A percentile compares a stretch with the other conserved stretches of the same genome.
phyloP scores from a whole-genome alignment of 257 asterid genomes.

The Euphrasia confusa region DNA sequence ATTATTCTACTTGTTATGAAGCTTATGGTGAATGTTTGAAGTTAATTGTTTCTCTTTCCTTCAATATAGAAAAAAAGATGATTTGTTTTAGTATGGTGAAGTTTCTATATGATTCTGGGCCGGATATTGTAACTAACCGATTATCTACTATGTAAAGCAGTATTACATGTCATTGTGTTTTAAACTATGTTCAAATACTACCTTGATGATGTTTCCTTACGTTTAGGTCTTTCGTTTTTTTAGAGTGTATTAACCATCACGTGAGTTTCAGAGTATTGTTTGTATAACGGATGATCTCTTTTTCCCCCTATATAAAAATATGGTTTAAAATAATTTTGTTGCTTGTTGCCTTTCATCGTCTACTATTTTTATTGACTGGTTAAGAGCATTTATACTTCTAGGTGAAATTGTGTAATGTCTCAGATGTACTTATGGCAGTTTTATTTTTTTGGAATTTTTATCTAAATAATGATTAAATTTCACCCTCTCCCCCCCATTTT shows the following conservation, averaged over 20 bases:
- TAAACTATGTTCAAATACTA: neutral
- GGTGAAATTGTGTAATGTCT: too few species aligned
- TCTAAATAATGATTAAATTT: too few species aligned
- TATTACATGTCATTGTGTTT: neutral
- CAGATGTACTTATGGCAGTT: too few species aligned
- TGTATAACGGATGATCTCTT: neutral
- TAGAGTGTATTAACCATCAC: too few species aligned
- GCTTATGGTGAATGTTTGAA: neutral
- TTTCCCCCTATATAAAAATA: neutral
- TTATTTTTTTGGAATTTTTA: too few species aligned
- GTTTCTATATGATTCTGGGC: neutral
- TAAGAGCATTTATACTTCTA: too few species aligned
- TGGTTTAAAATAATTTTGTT: too few species aligned
- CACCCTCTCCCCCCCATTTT: neutral
- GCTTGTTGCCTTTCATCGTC: too few species aligned
- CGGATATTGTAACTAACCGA: neutral
- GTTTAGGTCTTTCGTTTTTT: neutral
- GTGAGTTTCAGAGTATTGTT: too few species aligned
- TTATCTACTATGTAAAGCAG: neutral
- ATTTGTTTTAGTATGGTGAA: neutral
- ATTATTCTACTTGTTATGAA: neutral
- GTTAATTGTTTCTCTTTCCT: conserved; percentile 1
- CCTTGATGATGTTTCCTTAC: neutral
- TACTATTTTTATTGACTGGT: too few species aligned
- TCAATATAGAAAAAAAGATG: neutral